Evolutionary conservation across 2,329 filamentous ascomycete genomes (phyloP), one percentile per base, ranked within the genome.

Genomic region (Paracoccidioides lutzii): DNA sequence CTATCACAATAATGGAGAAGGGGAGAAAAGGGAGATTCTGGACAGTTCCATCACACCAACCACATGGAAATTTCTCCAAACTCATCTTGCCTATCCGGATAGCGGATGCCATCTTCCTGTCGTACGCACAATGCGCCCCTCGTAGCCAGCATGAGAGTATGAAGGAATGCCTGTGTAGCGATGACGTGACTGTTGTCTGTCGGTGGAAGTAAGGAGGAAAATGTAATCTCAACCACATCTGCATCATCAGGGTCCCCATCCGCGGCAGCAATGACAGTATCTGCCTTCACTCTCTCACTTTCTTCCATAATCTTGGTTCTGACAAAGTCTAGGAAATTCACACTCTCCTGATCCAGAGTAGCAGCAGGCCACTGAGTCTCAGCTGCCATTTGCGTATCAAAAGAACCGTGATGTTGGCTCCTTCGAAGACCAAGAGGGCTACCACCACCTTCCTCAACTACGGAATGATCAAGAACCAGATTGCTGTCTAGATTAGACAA

Each of bases 151-250:
- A 79, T 76, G 12, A 94, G 77, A 2, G 88, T 76, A 66, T 93
- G 87, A 71, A 86, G 81, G 65, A 88, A 85, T 0, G 83, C 88
- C 67, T 90, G 86, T 2, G 86, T 83, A 7, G 85, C 87, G 10
- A 88, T 82, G 35, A 80, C 73, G 40, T 75, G 77, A 44, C 67
- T 74, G 35, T 79, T 81, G 44, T 75, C 70, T 8, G 65, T 65
- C 0, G 81, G 78, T n/a, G 80, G 76, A 46, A 93, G 80, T 8
- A 95, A 71, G 51, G 81, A 73, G 48, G 84, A 81, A 64, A 96
- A 94, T 0, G 77, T 72, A 44, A 93, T 73, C 28, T 60, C 59
- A 15, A 32, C 48, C 7, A 55, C 46, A 30, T 15, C 12, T 30
- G 35, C 37, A 40, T 12, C 9, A n/a, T 33, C 8, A 33, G n/a